These are phyloP conservation scores for Wickerhamiella dianesei DNA, from an alignment of 805 yeast species.

Conservation along the genomic window DNA sequence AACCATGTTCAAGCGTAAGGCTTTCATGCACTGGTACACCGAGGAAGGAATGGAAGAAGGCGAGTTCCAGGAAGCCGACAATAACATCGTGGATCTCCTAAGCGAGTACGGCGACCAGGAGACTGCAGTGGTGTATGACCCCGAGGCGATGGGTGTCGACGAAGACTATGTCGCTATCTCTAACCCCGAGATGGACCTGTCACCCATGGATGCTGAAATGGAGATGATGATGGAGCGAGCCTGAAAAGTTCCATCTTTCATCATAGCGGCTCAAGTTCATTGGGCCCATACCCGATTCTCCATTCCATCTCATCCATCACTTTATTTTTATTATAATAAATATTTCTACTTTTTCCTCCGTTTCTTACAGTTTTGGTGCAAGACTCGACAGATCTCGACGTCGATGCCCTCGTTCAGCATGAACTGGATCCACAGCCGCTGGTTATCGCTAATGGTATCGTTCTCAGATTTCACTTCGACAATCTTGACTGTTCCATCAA, in stretches of 20 bases:
- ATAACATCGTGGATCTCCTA: slow-evolving; percentile 81
- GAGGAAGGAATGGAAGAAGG: slow-evolving; percentile 94
- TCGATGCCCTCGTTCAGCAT: slow-evolving; percentile 18
- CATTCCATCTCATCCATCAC: neutral
- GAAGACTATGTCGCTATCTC: too few relatives aligned
- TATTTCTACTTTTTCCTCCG: neutral
- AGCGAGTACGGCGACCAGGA: slow-evolving; percentile 79
- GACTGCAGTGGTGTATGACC: neutral
- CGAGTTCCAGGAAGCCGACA: slow-evolving; percentile 90
- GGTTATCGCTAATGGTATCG: slow-evolving; percentile 27
- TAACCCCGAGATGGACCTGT: too few relatives aligned
- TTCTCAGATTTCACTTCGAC: slow-evolving; percentile 28
- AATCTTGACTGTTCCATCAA: slow-evolving; percentile 14
- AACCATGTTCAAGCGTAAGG: slow-evolving; percentile 87
- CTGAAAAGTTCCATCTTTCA: too few relatives aligned
- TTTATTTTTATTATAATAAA: neutral
- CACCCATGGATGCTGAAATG: too few relatives aligned
- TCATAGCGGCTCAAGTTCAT: too few relatives aligned
- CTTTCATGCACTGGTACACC: slow-evolving; percentile 94
- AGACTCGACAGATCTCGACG: slow-evolving; percentile 23
- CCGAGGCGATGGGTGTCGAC: neutral
- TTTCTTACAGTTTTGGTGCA: neutral
- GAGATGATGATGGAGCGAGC: too few relatives aligned
- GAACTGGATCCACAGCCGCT: slow-evolving; percentile 27
- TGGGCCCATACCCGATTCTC: neutral